phyloP scores from a whole-genome alignment of 225 moss, liverwort and hornwort genomes.

The Pleurozium schreberi region DNA sequence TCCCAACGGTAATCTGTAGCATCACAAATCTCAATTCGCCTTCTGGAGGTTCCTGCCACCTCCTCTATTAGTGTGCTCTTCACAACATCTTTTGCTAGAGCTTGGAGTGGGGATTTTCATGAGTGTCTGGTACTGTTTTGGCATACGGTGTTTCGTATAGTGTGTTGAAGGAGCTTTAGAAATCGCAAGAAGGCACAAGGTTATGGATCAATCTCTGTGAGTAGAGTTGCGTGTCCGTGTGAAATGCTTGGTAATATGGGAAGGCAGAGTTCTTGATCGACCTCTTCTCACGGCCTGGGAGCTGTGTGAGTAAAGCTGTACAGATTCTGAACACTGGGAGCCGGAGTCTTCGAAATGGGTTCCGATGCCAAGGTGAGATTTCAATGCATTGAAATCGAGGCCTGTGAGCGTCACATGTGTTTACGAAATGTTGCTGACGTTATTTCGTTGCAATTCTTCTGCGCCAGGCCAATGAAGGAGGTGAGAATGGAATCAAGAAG shows the following conservation, averaged over 20 bases:
- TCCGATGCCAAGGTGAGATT: slow-evolving; percentile 6
- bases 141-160: too few relatives aligned
- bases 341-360: not conserved
- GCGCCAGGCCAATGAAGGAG: slow-evolving; percentile 7
- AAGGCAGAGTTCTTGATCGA: not conserved
- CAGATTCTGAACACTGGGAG: not conserved
- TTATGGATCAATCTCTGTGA: not conserved
- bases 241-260: not conserved
- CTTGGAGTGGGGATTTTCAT: too few relatives aligned
- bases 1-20: not conserved
- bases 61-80: not conserved
- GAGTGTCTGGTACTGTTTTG: too few relatives aligned
- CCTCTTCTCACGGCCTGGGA: not conserved
- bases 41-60: too few relatives aligned
- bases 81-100: fast-evolving
- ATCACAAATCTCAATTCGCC: not conserved
- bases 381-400: too few relatives aligned
- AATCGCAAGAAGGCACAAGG: not conserved
- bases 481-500: not conserved
- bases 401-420: not conserved
- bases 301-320: not conserved
- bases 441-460: not conserved
- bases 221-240: not conserved
- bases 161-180: too few relatives aligned
- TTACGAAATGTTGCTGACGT: not conserved